phyloP scores from a whole-genome alignment of 2,329 filamentous ascomycete genomes.

The Rhexocercosporidium sp. region DNA sequence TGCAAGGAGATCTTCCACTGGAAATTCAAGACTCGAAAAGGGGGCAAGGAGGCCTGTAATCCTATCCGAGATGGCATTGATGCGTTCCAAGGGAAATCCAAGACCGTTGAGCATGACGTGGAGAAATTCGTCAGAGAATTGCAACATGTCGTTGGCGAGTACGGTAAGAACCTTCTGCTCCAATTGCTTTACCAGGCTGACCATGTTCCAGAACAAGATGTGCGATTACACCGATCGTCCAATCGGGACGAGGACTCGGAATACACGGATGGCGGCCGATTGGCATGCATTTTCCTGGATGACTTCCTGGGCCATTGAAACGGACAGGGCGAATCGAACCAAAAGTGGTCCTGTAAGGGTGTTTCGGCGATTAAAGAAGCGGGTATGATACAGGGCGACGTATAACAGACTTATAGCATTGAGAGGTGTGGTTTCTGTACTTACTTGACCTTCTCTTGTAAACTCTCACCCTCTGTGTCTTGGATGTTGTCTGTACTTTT shows the following conservation, averaged over 20 bases:
- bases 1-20: constrained; percentile 44
- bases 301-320: constrained; percentile 39
- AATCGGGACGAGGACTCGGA: constrained; percentile 25
- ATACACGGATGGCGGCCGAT: constrained; percentile 37
- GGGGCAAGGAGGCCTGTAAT: constrained; percentile 42
- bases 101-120: constrained; percentile 31
- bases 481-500: background rate
- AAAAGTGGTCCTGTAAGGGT: background rate
- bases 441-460: constrained; percentile 11
- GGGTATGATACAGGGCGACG: background rate
- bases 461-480: background rate
- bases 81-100: constrained; percentile 36
- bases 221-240: constrained; percentile 30
- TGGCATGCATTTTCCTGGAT: constrained; percentile 40
- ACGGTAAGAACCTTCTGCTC: constrained; percentile 32
- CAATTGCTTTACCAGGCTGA: constrained; percentile 24
- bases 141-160: constrained; percentile 32
- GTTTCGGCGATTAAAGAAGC: background rate
- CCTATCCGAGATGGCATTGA: constrained; percentile 40
- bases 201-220: constrained; percentile 30
- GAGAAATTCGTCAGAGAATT: constrained; percentile 34
- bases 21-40: constrained; percentile 42
- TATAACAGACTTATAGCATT: constrained; percentile 2
- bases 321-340: background rate
- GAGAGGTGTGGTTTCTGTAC: constrained; percentile 3